These are phyloP conservation scores for Backusella macrospora DNA, from an alignment of 192 early-diverging fungal species.

Conservation along the genomic window DNA sequence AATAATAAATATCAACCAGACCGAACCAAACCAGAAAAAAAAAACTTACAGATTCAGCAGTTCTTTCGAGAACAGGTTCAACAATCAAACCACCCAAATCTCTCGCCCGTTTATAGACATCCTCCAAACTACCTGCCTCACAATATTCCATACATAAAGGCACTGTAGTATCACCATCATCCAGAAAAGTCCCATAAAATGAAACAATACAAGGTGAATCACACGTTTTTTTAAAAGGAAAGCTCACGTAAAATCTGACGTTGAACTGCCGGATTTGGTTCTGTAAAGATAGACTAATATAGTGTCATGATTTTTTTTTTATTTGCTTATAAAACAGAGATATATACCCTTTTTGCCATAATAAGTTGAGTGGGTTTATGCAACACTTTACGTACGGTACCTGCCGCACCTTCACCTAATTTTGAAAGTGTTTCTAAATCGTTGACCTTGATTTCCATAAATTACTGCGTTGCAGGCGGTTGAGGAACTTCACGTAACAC, in stretches of 20 bases:
- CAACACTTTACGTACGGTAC: constrained; percentile 87
- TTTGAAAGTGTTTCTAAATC: constrained; percentile 77
- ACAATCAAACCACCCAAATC: constrained; percentile 77
- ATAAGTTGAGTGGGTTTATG: constrained; percentile 75
- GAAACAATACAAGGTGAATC: constrained; percentile 92
- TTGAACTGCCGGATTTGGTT: no score
- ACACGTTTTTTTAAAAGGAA: constrained; percentile 84
- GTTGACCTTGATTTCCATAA: constrained; percentile 48
- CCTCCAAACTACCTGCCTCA: no score
- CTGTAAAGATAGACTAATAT: constrained; percentile 59
- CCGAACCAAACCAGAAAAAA: no score
- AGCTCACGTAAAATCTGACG: constrained; percentile 91
- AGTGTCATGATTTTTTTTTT: no score
- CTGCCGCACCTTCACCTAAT: constrained; percentile 88
- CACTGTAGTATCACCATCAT: constrained; percentile 76
- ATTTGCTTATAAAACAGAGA: constrained; percentile 31
- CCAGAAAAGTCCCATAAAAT: constrained; percentile 91
- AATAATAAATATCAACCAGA: no score
- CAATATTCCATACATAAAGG: no score
- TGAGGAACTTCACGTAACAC: constrained; percentile 10
- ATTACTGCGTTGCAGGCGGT: constrained; percentile 1
- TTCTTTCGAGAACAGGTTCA: constrained; percentile 86
- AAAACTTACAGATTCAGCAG: constrained; percentile 77
- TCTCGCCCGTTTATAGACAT: constrained; percentile 78
- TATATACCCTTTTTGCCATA: constrained; percentile 92